Percentiles rank a stretch among this genome's conserved stretches.
Evolutionary conservation across 1,284 basidiomycete genomes (phyloP).

Genomic region (Microbotryum saponariae): DNA sequence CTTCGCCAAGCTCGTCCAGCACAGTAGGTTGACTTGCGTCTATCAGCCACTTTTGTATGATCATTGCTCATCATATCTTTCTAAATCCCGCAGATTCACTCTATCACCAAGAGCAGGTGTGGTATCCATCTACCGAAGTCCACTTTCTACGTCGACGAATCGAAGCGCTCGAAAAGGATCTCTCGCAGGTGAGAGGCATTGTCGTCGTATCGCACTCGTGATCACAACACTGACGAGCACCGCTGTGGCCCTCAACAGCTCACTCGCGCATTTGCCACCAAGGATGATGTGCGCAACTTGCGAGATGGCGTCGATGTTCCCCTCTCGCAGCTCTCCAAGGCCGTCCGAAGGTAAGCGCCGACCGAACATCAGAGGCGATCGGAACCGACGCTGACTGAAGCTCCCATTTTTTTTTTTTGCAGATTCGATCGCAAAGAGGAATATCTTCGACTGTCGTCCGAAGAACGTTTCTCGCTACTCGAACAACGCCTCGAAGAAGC

Average conservation of each 20-base stretch:
- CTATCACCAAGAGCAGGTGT: constrained; percentile 25
- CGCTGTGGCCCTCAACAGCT: background rate
- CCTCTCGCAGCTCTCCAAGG: constrained; percentile 37
- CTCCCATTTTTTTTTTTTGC: background rate
- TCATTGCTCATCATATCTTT: constrained; percentile 7
- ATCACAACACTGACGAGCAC: constrained; percentile 23
- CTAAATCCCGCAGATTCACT: constrained; percentile 30
- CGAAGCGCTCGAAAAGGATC: constrained; percentile 38
- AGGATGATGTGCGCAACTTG: constrained; percentile 38
- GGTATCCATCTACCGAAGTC: constrained; percentile 31
- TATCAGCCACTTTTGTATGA: too few relatives aligned
- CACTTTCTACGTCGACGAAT: constrained; percentile 38
- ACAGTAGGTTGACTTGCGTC: constrained; percentile 8
- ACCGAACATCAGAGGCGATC: background rate
- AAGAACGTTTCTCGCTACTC: constrained; percentile 30
- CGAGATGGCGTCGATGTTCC: constrained; percentile 39
- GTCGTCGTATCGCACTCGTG: constrained; percentile 32
- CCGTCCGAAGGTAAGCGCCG: constrained; percentile 37
- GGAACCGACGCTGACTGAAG: background rate
- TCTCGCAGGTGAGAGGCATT: constrained; percentile 14
- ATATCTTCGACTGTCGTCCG: constrained; percentile 20
- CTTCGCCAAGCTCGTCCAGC: constrained; percentile 29
- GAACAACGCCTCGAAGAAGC: constrained; percentile 18
- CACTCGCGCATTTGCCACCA: constrained; percentile 34
- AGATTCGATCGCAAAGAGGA: constrained; percentile 28